Conservation (phyloP, 768 basidiomycete species). For the Cyclocybe aegerita region DNA sequence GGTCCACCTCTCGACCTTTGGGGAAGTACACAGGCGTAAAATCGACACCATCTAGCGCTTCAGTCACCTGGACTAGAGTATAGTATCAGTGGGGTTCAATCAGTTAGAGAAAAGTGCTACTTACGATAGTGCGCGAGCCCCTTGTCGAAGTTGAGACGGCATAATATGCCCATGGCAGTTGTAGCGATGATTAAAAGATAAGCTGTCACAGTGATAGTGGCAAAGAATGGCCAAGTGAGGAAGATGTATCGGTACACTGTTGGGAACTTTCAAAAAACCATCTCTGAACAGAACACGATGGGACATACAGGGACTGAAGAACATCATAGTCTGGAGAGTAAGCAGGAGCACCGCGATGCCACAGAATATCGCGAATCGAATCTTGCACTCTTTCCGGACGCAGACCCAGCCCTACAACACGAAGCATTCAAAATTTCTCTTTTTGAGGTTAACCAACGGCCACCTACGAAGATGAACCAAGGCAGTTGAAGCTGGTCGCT, state of each 20-base stretch:
- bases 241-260: constrained; percentile 45
- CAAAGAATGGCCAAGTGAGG: constrained; percentile 46
- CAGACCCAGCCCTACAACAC: constrained; percentile 47
- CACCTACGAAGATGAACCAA: constrained; percentile 45
- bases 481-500: constrained; percentile 38
- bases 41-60: constrained; percentile 39
- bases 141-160: constrained; percentile 53
- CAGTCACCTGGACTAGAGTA: constrained; percentile 35
- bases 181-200: constrained; percentile 41
- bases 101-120: constrained; percentile 10
- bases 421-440: neutral
- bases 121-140: constrained; percentile 54
- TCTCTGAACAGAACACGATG: neutral
- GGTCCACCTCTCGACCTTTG: constrained; percentile 17
- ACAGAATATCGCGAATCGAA: constrained; percentile 38
- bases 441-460: neutral
- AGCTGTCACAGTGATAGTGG: constrained; percentile 41
- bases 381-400: constrained; percentile 42
- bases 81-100: neutral
- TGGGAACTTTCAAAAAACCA: neutral
- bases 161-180: constrained; percentile 43
- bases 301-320: constrained; percentile 39
- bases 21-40: constrained; percentile 44
- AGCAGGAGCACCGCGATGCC: constrained; percentile 37
- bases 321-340: constrained; percentile 39